phyloP scores from a whole-genome alignment of 108 stramenopile genomes.

The Pseudonitzschia delicatissima region DNA sequence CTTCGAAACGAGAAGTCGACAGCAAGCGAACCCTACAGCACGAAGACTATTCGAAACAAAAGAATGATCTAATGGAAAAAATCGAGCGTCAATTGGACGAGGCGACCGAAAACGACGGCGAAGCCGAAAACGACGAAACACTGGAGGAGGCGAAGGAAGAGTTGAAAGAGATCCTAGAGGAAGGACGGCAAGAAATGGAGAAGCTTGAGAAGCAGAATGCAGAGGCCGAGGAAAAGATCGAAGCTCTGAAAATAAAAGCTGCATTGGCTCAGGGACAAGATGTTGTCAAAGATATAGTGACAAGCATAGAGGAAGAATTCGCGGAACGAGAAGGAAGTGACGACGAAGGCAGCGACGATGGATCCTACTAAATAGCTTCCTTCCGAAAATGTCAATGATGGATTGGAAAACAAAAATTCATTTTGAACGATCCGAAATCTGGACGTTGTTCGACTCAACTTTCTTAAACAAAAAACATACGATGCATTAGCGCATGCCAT shows the following conservation, averaged over 20 bases:
- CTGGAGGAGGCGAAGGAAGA: constrained; percentile 38
- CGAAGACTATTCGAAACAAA: constrained; percentile 37
- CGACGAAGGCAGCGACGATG: constrained; percentile 20
- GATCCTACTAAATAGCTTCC: constrained; percentile 7
- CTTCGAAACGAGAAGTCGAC: constrained; percentile 54
- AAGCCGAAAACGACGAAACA: constrained; percentile 34
- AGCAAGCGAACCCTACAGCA: constrained; percentile 42
- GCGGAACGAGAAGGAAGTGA: constrained; percentile 10
- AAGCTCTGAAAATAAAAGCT: constrained; percentile 30
- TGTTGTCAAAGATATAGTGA: constrained; percentile 26
- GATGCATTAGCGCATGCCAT: too few relatives aligned
- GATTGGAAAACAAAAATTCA: too few relatives aligned
- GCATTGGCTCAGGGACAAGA: constrained; percentile 27
- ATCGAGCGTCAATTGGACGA: constrained; percentile 36
- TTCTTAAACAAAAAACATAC: too few relatives aligned
- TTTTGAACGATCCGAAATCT: too few relatives aligned
- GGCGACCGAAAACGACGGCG: constrained; percentile 21
- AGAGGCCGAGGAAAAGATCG: constrained; percentile 18
- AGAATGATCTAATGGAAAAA: constrained; percentile 40
- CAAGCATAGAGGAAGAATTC: constrained; percentile 32
- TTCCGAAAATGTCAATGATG: too few relatives aligned
- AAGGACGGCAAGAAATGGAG: constrained; percentile 37
- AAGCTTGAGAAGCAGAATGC: constrained; percentile 22
- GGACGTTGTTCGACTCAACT: too few relatives aligned
- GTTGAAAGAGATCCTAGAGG: constrained; percentile 21